A percentile compares a stretch with the other conserved stretches of the same genome.
These are phyloP conservation scores for Sphaerulina populicola DNA, from an alignment of 2,329 filamentous ascomycete genomes.

Conservation along the genomic window DNA sequence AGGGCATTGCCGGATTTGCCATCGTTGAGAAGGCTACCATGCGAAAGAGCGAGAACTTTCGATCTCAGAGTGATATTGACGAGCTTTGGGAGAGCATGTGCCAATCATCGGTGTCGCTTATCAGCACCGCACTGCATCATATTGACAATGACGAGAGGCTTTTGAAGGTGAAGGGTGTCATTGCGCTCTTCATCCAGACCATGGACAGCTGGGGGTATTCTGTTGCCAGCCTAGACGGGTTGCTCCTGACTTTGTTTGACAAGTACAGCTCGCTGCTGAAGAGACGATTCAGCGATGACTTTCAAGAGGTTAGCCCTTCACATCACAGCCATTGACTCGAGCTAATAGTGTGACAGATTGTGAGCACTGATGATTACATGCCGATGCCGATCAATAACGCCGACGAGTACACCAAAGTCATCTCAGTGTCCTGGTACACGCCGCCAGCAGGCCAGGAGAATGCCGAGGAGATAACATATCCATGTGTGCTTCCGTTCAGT, in stretches of 20 bases:
- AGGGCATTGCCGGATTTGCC: slow-evolving; percentile 91
- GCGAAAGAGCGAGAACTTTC: slow-evolving; percentile 72
- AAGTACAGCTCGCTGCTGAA: slow-evolving; percentile 91
- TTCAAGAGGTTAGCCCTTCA: slow-evolving; percentile 62
- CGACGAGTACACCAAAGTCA: slow-evolving; percentile 91
- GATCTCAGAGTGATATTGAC: slow-evolving; percentile 82
- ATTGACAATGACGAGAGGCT: slow-evolving; percentile 84
- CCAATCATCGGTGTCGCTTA: slow-evolving; percentile 71
- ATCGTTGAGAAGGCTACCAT: slow-evolving; percentile 95
- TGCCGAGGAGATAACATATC: slow-evolving; percentile 67
- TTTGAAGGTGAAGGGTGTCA: slow-evolving; percentile 87
- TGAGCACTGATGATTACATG: slow-evolving; percentile 97
- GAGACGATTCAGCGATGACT: slow-evolving; percentile 85
- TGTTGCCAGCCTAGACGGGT: slow-evolving; percentile 68
- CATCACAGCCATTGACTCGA: neutral
- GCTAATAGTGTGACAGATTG: slow-evolving; percentile 41
- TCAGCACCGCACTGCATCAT: slow-evolving; percentile 65
- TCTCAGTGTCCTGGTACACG: slow-evolving; percentile 92
- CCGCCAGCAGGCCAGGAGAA: slow-evolving; percentile 59
- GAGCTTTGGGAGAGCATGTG: slow-evolving; percentile 99
- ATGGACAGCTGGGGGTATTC: slow-evolving; percentile 96
- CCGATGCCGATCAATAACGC: slow-evolving; percentile 89
- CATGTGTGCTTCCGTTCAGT: slow-evolving; percentile 91
- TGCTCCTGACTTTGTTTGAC: slow-evolving; percentile 81
- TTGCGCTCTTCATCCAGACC: slow-evolving; percentile 92